Base-by-base conservation (phyloP, 768 basidiomycete species). In the Hortiboletus flavorubellus region DNA sequence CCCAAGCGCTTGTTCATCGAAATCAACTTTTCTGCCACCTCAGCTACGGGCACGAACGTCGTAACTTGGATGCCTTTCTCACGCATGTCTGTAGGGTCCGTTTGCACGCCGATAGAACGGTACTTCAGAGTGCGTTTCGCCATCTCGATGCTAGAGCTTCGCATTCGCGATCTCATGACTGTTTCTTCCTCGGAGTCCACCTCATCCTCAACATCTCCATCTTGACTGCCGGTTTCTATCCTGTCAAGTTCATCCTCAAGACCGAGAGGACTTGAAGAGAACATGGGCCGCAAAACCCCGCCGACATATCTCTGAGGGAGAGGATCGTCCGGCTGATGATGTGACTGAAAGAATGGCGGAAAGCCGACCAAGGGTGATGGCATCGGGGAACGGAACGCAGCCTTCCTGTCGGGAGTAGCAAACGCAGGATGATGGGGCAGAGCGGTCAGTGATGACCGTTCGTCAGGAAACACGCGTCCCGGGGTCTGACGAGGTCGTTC, bases 261-360 rank as follows among this genome's bases (percentile, higher is more conserved):
- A 54, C 59, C 77, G 5, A 75, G 73, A 46, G 80, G 65, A 34
- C 59, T 60, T 7, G 67, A 64, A 21, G 75, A 70, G 16, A 73
- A 73, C 6, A 77, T 66, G n/a, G 85, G 79, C 50, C 81, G 76
- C 35, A 79, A 80, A 33, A 86, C 72, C 58, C 76, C 77, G 14
- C 81, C 77, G 2, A 87, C 87, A 69, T 94, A 92, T 55, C 78
- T 81, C 59, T 88, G 84, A 53, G 93, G 93, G 56, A 84, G 85
- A 8, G 91, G 89, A 38, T 67, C 75, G 64, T 98, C 95, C 91
- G 92, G 93, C 2, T 88, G 89, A 71, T 97, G 93, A 7, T 79
- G 73, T 70, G 89, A 92, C 15, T 77, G 76, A 55, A 91, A 73
- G 14, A 80, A 74, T 15, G 75, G 72, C 8, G 88, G 86, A 31